Evolutionary conservation across 2,329 filamentous ascomycete genomes (phyloP).

Genomic region (Xylariaceae sp.): DNA sequence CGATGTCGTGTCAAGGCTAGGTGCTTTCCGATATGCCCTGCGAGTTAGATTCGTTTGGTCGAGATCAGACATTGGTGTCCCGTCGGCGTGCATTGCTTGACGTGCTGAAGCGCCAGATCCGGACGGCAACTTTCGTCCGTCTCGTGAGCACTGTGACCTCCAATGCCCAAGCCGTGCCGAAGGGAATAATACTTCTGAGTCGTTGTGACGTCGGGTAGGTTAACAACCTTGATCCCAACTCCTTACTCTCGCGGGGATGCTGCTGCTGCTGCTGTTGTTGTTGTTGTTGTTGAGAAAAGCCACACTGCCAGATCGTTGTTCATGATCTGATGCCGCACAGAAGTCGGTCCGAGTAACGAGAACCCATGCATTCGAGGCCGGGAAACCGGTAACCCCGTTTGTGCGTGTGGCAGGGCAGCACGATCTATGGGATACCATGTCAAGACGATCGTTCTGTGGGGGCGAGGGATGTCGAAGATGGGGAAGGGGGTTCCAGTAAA

Average conservation of each 20-base stretch:
- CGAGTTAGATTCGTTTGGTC: not conserved
- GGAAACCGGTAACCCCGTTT: not conserved
- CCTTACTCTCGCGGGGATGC: constrained; percentile 1
- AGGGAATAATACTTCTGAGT: constrained; percentile 6
- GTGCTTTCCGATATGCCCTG: constrained; percentile 3
- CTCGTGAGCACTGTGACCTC: not conserved
- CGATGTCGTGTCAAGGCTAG: constrained; percentile 33
- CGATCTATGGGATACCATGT: not conserved
- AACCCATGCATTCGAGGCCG: constrained; percentile 9
- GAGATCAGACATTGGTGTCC: not conserved
- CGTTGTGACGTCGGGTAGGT: constrained; percentile 11
- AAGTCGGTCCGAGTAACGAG: constrained; percentile 14
- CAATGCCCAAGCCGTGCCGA: not conserved
- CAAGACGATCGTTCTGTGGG: not conserved
- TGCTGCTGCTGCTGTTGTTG: too few relatives aligned
- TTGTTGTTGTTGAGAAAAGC: constrained; percentile 3
- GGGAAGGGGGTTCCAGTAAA: not conserved
- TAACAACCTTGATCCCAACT: constrained; percentile 16
- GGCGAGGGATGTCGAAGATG: not conserved
- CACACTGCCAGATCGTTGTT: constrained; percentile 5
- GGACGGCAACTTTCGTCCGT: constrained; percentile 1
- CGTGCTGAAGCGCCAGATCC: not conserved
- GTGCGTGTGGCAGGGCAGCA: not conserved
- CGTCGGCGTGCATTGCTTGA: constrained; percentile 1
- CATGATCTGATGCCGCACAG: constrained; percentile 17